phyloP scores from a whole-genome alignment of 2,329 filamentous ascomycete genomes.

The Lachnellula subtilissima region DNA sequence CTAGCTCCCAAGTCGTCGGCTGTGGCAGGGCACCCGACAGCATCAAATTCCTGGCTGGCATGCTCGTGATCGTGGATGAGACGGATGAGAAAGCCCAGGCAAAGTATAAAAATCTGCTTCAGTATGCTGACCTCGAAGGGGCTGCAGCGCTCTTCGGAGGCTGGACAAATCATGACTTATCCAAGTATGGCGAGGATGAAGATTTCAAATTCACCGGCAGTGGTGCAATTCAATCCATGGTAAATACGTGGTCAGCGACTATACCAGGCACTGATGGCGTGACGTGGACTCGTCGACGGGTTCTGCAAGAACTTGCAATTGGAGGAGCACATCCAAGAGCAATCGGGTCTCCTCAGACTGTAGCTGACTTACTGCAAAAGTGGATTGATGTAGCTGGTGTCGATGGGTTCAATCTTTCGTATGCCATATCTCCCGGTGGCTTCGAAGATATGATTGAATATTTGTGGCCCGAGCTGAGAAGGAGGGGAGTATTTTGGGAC shows the following conservation, averaged over 20 bases:
- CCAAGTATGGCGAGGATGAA: constrained; percentile 6
- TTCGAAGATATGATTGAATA: constrained; percentile 64
- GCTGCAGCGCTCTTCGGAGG: constrained; percentile 67
- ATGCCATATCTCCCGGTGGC: constrained; percentile 42
- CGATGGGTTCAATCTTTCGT: constrained; percentile 7
- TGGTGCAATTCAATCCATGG: constrained; percentile 6
- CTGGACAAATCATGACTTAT: constrained; percentile 63
- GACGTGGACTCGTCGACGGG: constrained; percentile 1
- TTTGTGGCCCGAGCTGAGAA: constrained; percentile 56
- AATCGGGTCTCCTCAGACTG: constrained; percentile 1
- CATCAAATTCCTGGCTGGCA: constrained; percentile 62
- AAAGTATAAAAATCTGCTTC: constrained; percentile 56
- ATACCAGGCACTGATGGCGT: constrained; percentile 1
- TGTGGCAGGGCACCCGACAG: constrained; percentile 50
- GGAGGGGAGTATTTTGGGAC: constrained; percentile 48
- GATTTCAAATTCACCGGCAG: constrained; percentile 2
- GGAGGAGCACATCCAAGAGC: constrained; percentile 2
- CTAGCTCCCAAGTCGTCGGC: constrained; percentile 49
- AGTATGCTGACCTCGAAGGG: constrained; percentile 58
- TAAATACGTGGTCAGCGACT: background rate
- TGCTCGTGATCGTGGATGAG: constrained; percentile 60
- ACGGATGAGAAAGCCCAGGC: constrained; percentile 60
- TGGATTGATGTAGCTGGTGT: constrained; percentile 1
- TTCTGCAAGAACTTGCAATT: constrained; percentile 6
- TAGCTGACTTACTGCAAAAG: constrained; percentile 4